These are phyloP conservation scores for Penicillium psychrosexuale DNA, from an alignment of 2,329 filamentous ascomycete species.

Conservation along the genomic window DNA sequence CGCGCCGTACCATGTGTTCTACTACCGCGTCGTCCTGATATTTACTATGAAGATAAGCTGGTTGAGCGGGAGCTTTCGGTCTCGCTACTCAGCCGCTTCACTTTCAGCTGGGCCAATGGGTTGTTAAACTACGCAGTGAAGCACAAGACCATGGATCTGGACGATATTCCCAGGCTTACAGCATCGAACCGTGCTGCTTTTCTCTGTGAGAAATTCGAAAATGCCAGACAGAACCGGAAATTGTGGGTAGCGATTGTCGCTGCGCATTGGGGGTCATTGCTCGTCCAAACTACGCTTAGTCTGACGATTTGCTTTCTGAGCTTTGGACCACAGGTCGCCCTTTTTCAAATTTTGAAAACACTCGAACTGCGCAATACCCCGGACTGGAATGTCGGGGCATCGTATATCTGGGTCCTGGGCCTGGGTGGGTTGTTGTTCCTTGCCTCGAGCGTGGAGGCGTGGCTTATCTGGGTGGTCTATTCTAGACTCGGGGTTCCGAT, in stretches of 20 bases:
- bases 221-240: constrained; percentile 32
- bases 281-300: constrained; percentile 59
- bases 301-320: constrained; percentile 56
- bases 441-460: constrained; percentile 58
- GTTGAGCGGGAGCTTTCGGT: constrained; percentile 64
- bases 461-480: constrained; percentile 65
- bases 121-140: constrained; percentile 56
- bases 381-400: constrained; percentile 48
- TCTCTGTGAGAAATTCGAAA: constrained; percentile 50
- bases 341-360: constrained; percentile 62
- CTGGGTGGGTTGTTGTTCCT: constrained; percentile 60
- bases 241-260: constrained; percentile 61
- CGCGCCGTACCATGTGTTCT: constrained; percentile 44
- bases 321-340: constrained; percentile 67
- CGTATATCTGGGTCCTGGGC: constrained; percentile 66
- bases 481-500: constrained; percentile 63
- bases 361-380: constrained; percentile 57
- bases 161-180: constrained; percentile 61
- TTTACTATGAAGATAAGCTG: constrained; percentile 56
- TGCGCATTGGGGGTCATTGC: constrained; percentile 56
- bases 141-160: constrained; percentile 60
- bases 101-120: constrained; percentile 61
- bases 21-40: constrained; percentile 65
- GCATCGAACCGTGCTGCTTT: constrained; percentile 53
- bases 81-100: constrained; percentile 60